A percentile compares a stretch with the other conserved stretches of the same genome.
These are phyloP conservation scores for Xanthoparmelia taractica DNA, from an alignment of 495 filamentous ascomycete genomes.

Conservation along the genomic window DNA sequence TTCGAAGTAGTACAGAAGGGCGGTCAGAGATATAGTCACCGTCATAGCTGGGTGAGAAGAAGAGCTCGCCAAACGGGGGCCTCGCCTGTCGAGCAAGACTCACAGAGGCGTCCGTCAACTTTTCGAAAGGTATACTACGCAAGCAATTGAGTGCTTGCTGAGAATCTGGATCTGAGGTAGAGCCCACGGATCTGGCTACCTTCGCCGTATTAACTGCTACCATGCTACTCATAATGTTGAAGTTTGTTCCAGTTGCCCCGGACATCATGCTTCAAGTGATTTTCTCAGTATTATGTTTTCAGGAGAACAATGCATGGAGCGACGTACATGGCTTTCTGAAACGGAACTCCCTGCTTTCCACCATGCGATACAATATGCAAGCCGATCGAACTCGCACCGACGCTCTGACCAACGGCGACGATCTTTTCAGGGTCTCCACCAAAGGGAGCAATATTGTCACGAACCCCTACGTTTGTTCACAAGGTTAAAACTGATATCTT, in stretches of 20 bases:
- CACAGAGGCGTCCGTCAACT: conserved; percentile 29
- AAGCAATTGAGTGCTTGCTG: conserved; percentile 31
- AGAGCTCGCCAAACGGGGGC: conserved; percentile 30
- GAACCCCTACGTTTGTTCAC: conserved; percentile 26
- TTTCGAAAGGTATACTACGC: conserved; percentile 27
- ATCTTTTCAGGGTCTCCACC: conserved; percentile 31
- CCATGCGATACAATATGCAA: conserved; percentile 37
- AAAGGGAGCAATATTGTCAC: conserved; percentile 31
- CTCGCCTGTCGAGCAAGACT: conserved; percentile 19
- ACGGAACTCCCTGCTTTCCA: conserved; percentile 32
- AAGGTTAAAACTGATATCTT: not conserved
- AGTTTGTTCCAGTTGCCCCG: conserved; percentile 36
- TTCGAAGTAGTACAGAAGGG: conserved; percentile 33
- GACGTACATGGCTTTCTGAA: conserved; percentile 31
- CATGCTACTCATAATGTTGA: conserved; percentile 35
- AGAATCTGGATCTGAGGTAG: conserved; percentile 17
- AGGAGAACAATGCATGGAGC: not conserved
- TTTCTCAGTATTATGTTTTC: not conserved
- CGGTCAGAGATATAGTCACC: conserved; percentile 35
- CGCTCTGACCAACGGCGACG: conserved; percentile 30
- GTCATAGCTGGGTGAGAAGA: conserved; percentile 35
- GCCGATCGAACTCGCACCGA: conserved; percentile 34
- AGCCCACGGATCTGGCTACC: conserved; percentile 27
- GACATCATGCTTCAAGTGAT: conserved; percentile 36
- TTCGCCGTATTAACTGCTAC: conserved; percentile 32